Evolutionary conservation across 2,329 filamentous ascomycete genomes (phyloP).

Genomic region (Bipolaris cookei): DNA sequence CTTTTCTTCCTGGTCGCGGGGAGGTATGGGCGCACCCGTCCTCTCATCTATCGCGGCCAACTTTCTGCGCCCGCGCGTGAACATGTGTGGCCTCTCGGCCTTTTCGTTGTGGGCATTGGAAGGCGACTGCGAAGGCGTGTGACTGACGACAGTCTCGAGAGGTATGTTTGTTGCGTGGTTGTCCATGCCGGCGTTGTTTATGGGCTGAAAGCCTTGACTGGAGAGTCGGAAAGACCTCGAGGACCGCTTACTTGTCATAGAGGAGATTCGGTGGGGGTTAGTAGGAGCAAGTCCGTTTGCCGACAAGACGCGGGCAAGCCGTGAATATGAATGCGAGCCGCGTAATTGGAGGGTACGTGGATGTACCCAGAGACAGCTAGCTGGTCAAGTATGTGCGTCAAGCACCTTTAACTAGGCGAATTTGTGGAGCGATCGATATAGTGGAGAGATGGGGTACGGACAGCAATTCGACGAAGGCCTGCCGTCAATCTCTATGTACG

Average conservation of each 20-base stretch:
- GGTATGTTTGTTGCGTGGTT: conserved; percentile 66
- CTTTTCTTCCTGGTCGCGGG: conserved; percentile 58
- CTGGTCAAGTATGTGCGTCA: conserved; percentile 40
- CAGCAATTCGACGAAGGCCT: conserved; percentile 42
- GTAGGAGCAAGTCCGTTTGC: conserved; percentile 22
- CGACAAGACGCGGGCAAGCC: conserved; percentile 16
- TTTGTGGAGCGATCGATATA: conserved; percentile 22
- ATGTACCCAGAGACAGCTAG: conserved; percentile 15
- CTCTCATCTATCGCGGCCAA: conserved; percentile 39
- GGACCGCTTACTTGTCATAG: conserved; percentile 34
- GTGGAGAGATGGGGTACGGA: conserved; percentile 23
- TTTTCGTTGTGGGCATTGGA: conserved; percentile 38
- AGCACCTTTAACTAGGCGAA: conserved; percentile 33
- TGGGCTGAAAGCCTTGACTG: conserved; percentile 46
- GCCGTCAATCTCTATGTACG: conserved; percentile 31
- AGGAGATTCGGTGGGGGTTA: conserved; percentile 9
- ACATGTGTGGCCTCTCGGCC: conserved; percentile 50
- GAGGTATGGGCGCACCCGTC: conserved; percentile 30
- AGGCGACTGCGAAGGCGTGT: conserved; percentile 48
- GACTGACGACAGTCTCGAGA: conserved; percentile 61
- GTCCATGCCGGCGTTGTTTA: conserved; percentile 50
- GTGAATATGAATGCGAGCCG: conserved; percentile 7
- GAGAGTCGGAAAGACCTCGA: conserved; percentile 47
- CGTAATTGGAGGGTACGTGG: not conserved
- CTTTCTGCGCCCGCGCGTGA: conserved; percentile 47